Percentiles rank a stretch among this genome's conserved stretches.
These are phyloP conservation scores for Chaetomium strumarium DNA, from an alignment of 2,329 filamentous ascomycete genomes.

Conservation along the genomic window DNA sequence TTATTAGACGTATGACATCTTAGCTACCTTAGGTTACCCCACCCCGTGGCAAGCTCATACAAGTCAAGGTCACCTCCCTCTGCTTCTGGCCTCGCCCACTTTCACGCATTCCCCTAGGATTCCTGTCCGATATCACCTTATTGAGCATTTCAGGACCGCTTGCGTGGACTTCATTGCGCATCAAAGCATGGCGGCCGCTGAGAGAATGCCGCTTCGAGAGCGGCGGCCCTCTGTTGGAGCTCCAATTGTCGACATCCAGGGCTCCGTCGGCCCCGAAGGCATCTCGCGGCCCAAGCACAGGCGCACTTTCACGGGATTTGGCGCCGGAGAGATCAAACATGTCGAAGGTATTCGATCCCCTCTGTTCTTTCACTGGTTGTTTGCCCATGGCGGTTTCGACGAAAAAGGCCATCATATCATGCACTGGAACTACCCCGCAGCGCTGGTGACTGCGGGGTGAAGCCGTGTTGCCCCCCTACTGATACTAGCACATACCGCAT, in stretches of 20 bases:
- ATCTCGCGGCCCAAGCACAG: conserved; percentile 90
- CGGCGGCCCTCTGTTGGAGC: conserved; percentile 75
- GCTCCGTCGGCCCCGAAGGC: conserved; percentile 79
- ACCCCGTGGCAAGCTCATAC: not conserved
- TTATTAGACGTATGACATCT: no score
- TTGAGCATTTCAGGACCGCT: not conserved
- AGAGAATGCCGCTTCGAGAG: conserved; percentile 53
- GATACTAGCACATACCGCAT: not conserved
- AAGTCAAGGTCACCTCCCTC: not conserved
- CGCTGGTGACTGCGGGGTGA: conserved; percentile 7
- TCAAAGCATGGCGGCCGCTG: conserved; percentile 24
- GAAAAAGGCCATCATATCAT: not conserved
- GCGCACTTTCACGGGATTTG: conserved; percentile 92
- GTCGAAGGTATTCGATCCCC: conserved; percentile 65
- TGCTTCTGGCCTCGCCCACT: not conserved
- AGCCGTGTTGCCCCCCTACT: not conserved
- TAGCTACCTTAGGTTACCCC: conserved; percentile 4
- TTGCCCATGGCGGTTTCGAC: not conserved
- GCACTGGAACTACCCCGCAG: not conserved
- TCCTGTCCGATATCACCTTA: not conserved
- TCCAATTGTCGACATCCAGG: conserved; percentile 80
- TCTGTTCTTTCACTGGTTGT: not conserved
- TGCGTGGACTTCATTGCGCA: not conserved
- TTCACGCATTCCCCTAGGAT: not conserved
- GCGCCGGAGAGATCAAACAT: conserved; percentile 82